Percentiles rank a stretch among this genome's conserved stretches.
Evolutionary conservation across 371 early-diverging fungal genomes (phyloP).

Genomic region (Zychaea mexicana): DNA sequence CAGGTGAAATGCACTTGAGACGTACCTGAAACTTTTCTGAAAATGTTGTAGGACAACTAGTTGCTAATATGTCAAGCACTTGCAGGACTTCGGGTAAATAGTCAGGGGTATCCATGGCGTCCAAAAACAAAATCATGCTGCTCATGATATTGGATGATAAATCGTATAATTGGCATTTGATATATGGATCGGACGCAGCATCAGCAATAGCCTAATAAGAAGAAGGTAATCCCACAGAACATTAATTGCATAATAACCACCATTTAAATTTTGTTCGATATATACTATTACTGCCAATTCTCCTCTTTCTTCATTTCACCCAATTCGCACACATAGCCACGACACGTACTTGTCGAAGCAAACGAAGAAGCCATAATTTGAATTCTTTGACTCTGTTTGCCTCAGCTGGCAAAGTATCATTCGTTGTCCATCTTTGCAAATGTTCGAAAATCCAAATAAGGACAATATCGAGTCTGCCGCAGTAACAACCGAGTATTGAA

Average conservation of each 20-base stretch:
- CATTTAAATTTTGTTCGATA: no score
- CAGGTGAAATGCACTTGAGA: no score
- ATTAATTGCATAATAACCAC: no score
- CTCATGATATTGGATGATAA: conserved; percentile 14
- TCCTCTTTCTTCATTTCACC: not conserved
- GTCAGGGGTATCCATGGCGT: conserved; percentile 40
- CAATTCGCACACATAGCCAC: not conserved
- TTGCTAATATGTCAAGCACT: conserved; percentile 25
- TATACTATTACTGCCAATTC: not conserved
- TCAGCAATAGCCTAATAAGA: conserved; percentile 6
- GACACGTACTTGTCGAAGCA: conserved; percentile 21
- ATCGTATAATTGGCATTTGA: conserved; percentile 11
- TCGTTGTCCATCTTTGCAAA: conserved; percentile 8
- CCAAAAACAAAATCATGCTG: conserved; percentile 36
- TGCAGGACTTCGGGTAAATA: conserved; percentile 32
- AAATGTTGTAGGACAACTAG: conserved; percentile 28
- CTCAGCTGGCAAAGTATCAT: not conserved
- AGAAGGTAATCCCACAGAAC: no score
- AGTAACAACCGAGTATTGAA: conserved; percentile 26
- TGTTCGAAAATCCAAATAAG: conserved; percentile 22
- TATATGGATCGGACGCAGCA: conserved; percentile 7
- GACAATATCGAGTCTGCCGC: conserved; percentile 35
- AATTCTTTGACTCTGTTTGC: conserved; percentile 9
- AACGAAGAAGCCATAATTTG: conserved; percentile 17
- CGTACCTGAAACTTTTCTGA: conserved; percentile 37